phyloP scores from a whole-genome alignment of 768 basidiomycete genomes.

The Cystobasidium tubakii region DNA sequence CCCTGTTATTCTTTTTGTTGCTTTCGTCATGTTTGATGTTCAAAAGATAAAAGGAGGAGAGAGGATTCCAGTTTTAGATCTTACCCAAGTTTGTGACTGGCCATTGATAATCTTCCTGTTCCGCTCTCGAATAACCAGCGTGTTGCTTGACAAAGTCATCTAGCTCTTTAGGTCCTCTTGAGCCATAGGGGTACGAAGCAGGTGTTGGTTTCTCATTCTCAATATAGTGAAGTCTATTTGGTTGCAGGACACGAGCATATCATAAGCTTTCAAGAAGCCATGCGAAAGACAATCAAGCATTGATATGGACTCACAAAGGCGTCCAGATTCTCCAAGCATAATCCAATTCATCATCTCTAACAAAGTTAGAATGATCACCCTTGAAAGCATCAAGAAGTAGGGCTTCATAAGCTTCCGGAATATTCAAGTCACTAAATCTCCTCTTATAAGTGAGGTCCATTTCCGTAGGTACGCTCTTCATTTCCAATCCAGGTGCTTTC shows the following conservation, averaged over 20 bases:
- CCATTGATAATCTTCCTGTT: conserved; percentile 29
- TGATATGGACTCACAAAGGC: conserved; percentile 50
- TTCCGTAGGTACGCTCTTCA: conserved; percentile 85
- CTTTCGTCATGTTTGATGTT: no score
- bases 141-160: conserved; percentile 68
- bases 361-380: conserved; percentile 99
- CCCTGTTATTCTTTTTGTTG: no score
- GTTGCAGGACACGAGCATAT: background rate
- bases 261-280: background rate
- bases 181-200: conserved; percentile 79
- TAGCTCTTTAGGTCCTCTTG: conserved; percentile 82
- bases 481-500: conserved; percentile 85
- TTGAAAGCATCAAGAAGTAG: conserved; percentile 91
- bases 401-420: conserved; percentile 63
- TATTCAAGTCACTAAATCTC: conserved; percentile 79
- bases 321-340: conserved; percentile 99
- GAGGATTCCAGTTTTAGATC: conserved; percentile 16
- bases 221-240: conserved; percentile 20
- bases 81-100: conserved; percentile 24
- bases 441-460: conserved; percentile 98
- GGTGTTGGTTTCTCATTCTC: conserved; percentile 58
- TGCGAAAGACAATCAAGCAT: background rate
- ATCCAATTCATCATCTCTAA: conserved; percentile 93
- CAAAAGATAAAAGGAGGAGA: no score
- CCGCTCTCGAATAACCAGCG: conserved; percentile 48